phyloP scores from a whole-genome alignment of 352 stramenopile species.

The Phytophthora chlamydospora region DNA sequence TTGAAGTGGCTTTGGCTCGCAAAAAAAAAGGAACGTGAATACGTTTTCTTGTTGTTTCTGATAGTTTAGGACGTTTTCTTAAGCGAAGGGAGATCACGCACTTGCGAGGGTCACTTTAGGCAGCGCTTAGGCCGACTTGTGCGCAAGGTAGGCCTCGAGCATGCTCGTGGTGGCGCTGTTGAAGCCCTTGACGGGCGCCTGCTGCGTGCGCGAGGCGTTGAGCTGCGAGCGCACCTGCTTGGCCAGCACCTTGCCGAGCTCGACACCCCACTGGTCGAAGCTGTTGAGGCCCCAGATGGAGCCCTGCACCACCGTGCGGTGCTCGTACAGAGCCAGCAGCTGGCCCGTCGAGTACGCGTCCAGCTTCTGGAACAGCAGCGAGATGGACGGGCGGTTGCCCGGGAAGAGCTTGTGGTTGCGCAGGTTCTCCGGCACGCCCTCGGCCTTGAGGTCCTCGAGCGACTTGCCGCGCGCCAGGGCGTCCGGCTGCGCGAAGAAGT shows the following conservation, averaged over 20 bases:
- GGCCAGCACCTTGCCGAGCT: slow-evolving; percentile 98
- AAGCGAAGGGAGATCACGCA: too few relatives aligned
- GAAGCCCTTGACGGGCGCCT: slow-evolving; percentile 91
- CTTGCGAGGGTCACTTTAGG: too few relatives aligned
- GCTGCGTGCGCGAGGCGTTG: slow-evolving; percentile 72
- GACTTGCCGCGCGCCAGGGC: slow-evolving; percentile 97
- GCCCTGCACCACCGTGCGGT: slow-evolving; percentile 96
- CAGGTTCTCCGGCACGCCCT: slow-evolving; percentile 93
- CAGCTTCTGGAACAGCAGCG: slow-evolving; percentile 96
- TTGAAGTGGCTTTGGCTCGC: too few relatives aligned
- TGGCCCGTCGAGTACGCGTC: slow-evolving; percentile 96
- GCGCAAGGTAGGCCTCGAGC: slow-evolving; percentile 92
- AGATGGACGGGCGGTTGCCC: slow-evolving; percentile 97
- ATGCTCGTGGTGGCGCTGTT: slow-evolving; percentile 94
- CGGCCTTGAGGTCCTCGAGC: slow-evolving; percentile 91
- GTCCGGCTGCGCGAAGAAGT: slow-evolving; percentile 99
- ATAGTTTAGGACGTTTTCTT: not conserved
- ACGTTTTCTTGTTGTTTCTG: slow-evolving; percentile 3
- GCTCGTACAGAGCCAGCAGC: slow-evolving; percentile 98
- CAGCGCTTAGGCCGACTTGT: slow-evolving; percentile 63
- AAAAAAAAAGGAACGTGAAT: too few relatives aligned
- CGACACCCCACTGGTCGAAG: slow-evolving; percentile 99
- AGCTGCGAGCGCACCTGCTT: slow-evolving; percentile 95
- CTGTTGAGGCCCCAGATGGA: slow-evolving; percentile 99
- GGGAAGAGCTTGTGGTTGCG: slow-evolving; percentile 96